Conservation (phyloP, 352 stramenopile species). For the Phytophthora sp. region DNA sequence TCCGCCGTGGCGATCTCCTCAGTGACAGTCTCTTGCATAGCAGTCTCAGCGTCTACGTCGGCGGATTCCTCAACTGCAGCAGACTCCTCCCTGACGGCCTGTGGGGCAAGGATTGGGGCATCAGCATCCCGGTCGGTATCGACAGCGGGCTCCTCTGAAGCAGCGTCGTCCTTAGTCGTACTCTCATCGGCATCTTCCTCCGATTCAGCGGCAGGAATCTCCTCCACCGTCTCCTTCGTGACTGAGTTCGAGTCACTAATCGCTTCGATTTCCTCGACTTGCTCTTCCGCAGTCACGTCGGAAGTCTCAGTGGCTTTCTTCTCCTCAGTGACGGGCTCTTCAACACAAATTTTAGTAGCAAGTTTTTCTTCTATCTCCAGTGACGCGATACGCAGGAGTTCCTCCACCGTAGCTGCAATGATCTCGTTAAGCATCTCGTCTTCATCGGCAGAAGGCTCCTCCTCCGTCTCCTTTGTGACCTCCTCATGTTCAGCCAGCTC, state of each 20-base stretch:
- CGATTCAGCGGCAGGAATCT: neutral
- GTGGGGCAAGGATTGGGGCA: neutral
- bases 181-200: neutral
- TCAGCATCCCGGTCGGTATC: neutral
- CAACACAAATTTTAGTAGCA: too few species aligned
- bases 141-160: neutral
- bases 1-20: neutral
- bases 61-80: neutral
- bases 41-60: neutral
- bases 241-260: neutral
- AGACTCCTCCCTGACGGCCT: neutral
- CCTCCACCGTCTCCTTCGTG: neutral
- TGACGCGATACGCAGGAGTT: slow-evolving; percentile 11
- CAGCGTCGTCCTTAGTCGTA: neutral
- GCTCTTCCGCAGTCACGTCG: too few species aligned
- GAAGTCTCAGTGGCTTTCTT: too few species aligned
- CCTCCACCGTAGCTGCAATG: slow-evolving; percentile 12
- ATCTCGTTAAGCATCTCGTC: slow-evolving; percentile 21
- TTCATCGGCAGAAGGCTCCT: neutral
- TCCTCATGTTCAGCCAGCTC: neutral
- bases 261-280: too few species aligned
- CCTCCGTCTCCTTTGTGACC: neutral
- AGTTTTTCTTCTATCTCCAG: too few species aligned
- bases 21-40: neutral
- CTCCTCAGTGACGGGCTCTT: neutral